Conservation (phyloP, 2,329 filamentous ascomycete species). For the Trichoderma sp. region DNA sequence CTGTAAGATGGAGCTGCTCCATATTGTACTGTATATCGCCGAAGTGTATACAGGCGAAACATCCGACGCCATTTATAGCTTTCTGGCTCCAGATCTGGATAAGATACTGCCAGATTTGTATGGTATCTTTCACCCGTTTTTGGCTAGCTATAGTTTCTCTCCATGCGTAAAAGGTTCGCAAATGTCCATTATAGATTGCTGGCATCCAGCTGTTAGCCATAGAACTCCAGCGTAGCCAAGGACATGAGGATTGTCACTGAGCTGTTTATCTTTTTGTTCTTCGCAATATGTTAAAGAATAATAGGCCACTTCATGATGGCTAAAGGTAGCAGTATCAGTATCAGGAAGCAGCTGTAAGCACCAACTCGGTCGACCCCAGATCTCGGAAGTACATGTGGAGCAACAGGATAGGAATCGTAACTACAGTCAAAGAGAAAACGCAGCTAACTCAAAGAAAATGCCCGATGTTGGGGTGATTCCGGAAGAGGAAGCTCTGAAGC, state of each 20-base stretch:
- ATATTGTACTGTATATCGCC: neutral
- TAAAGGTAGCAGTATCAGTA: neutral
- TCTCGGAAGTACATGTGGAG: neutral
- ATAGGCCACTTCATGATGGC: too few species aligned
- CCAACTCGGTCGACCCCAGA: neutral
- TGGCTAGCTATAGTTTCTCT: neutral
- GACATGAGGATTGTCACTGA: neutral
- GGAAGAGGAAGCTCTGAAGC: neutral
- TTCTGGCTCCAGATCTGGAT: neutral
- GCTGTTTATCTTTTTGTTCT: too few species aligned
- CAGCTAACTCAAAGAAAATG: neutral
- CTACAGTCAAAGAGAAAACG: neutral
- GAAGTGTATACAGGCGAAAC: neutral
- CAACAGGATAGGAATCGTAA: neutral
- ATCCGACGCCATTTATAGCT: neutral
- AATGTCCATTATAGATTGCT: neutral
- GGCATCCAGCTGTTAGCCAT: too few species aligned
- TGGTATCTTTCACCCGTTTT: neutral
- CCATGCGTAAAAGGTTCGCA: too few species aligned
- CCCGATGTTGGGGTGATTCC: neutral
- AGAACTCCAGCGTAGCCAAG: neutral
- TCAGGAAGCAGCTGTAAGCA: neutral
- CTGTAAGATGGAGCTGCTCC: constrained; percentile 4
- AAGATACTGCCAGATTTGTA: neutral
- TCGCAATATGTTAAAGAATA: too few species aligned